Base-by-base conservation (phyloP, 768 basidiomycete genomes). In the Chlorophyllum brunneum region DNA sequence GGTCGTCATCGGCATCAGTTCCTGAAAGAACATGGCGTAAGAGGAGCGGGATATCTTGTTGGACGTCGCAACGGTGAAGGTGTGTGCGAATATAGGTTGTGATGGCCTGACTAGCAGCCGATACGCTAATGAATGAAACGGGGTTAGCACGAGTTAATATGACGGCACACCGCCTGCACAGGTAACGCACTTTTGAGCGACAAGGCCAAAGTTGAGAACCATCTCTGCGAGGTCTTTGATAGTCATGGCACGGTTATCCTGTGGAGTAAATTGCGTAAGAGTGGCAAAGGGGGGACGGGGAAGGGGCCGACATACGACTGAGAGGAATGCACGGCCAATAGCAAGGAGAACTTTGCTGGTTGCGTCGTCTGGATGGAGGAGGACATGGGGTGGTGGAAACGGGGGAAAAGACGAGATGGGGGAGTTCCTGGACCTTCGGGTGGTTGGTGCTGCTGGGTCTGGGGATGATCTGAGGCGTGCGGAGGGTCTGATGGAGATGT, bases 171-270 rank as follows among this genome's bases (percentile, higher is more conserved):
- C 5, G 34, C n/a, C 15, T 42, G 53, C 38, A 36, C 36, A 37
- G 47, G 40, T 50, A 53, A 66, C 66, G 55, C 58, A 91, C 88
- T 86, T 90, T 72, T 88, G 86, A 66, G 86, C 88, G 53, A 79
- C 71, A 16, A 89, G 73, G 45, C 88, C 88, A 60, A 74, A 79
- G 56, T 70, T 71, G 56, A 82, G 74, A 31, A 81, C 76, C 70
- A 83, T 79, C 59, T 89, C 85, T 27, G 88, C 83, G 48, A 91
- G 80, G 70, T 91, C 88, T 66, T 90, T 91, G 70, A 90, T 85
- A 36, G 88, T 90, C 83, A 89, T 86, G 41, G 88, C 88, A 43
- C 86, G 81, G 67, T 91, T 91, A 62, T 85, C 80, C 86, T 88
- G 51, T 22, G 18, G n/a, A 2, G 24, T 22, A 18, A 36, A 55